A percentile compares a stretch with the other conserved stretches of the same genome.
These are phyloP conservation scores for Arthrobotrys conoides DNA, from an alignment of 2,329 filamentous ascomycete genomes.

Conservation along the genomic window DNA sequence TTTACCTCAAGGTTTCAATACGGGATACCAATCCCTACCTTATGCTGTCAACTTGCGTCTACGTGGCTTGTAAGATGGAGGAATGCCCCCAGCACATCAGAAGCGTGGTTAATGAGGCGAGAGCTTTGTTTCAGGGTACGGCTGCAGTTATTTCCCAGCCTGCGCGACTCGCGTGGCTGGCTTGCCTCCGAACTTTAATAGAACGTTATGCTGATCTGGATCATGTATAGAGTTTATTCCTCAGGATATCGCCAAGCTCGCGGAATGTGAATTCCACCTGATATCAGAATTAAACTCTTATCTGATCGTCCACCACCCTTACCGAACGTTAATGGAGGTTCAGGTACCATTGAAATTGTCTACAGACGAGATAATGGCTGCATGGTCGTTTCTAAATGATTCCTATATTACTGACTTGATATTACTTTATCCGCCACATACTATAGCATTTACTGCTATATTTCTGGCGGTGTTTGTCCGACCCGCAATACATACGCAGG, in stretches of 20 bases:
- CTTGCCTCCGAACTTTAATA: constrained; percentile 49
- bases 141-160: constrained; percentile 31
- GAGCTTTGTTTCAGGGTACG: constrained; percentile 82
- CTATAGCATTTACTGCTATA: constrained; percentile 88
- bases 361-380: constrained; percentile 83
- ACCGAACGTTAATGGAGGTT: constrained; percentile 82
- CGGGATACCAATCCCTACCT: constrained; percentile 94
- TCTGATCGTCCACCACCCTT: constrained; percentile 90
- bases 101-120: constrained; percentile 87
- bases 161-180: constrained; percentile 33
- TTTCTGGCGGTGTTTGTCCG: constrained; percentile 86
- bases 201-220: constrained; percentile 52
- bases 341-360: constrained; percentile 78
- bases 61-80: constrained; percentile 97
- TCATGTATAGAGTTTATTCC: constrained; percentile 74
- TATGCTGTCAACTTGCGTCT: constrained; percentile 91
- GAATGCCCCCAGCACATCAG: constrained; percentile 97
- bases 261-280: constrained; percentile 92
- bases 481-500: constrained; percentile 70
- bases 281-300: constrained; percentile 93
- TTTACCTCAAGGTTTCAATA: constrained; percentile 92
- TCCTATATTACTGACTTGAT: constrained; percentile 94
- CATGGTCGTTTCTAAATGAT: constrained; percentile 89
- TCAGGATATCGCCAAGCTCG: constrained; percentile 84
- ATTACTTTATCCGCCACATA: constrained; percentile 85